Base-by-base conservation (phyloP, 2,329 filamentous ascomycete species). In the Beauveria sp. region DNA sequence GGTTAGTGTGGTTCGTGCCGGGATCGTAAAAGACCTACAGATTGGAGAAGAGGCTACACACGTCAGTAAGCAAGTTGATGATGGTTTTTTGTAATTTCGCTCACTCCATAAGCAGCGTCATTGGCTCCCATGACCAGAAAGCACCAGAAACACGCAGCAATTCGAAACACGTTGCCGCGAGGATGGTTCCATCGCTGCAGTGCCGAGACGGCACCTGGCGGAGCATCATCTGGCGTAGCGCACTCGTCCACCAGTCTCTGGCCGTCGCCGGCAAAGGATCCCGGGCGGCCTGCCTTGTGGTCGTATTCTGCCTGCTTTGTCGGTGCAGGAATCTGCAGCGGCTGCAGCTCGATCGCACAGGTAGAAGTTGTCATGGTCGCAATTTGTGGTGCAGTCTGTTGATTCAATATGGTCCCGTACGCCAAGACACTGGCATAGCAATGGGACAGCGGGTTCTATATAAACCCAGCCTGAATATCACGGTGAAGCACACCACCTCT, bases 111-210 rank as follows among this genome's bases (percentile, higher is more conserved):
- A 12, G 81, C 81, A 2, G 80, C 78, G 70, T 85, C 83, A 59
- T 84, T 85, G 10, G 80, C 77, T 0, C 84, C 84, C 69, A 84
- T 80, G 1, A 83, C 78, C 5, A 83, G 67, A 63, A 87, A 83
- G 7, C 78, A 79, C 74, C 78, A 84, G 70, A 85, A 86, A 0
- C 81, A 79, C 0, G 84, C 77, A 2, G 75, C 71, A 1, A 84
- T 73, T 10, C 79, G 77, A 64, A 74, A 73, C 3, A 77, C 72
- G 62, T 83, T 85, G 2, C 70, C 70, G 14, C 71, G 76, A 51
- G 82, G 77, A 64, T 75, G 71, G 65, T 79, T 84, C 83, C 75
- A 81, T 63, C 71, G 75, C 67, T 81, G 63, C 53, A 55, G 8
- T 14, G 55, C 48, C 9, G 48, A 54, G n/a, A 51, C 52, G 28